Conservation (phyloP, 352 stramenopile species). For the Globisporangium megalacanthum region DNA sequence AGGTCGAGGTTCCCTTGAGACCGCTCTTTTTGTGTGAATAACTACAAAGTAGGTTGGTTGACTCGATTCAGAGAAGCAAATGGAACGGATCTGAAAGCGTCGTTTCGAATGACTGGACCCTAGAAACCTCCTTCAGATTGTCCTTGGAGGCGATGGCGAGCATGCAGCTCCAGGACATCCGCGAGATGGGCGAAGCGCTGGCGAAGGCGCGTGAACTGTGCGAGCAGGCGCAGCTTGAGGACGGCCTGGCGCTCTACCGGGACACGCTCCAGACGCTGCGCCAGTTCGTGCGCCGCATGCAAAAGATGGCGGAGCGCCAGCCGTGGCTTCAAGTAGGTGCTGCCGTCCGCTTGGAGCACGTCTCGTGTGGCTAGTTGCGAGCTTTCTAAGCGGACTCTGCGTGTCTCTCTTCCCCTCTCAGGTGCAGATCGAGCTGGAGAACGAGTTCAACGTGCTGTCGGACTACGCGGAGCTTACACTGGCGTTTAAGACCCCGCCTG, state of each 20-base stretch:
- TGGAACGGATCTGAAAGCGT: neutral
- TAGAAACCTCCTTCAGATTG: neutral
- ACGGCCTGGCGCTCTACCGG: conserved; percentile 51
- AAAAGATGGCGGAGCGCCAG: conserved; percentile 70
- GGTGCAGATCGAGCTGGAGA: conserved; percentile 82
- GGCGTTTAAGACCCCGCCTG: conserved; percentile 49
- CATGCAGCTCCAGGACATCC: conserved; percentile 61
- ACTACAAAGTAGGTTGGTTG: no score
- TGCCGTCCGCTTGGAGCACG: neutral
- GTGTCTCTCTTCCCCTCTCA: conserved; percentile 5
- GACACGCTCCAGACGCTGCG: conserved; percentile 50
- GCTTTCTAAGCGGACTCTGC: neutral
- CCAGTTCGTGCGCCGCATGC: conserved; percentile 63
- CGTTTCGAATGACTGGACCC: neutral
- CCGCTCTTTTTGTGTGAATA: no score
- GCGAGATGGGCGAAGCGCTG: conserved; percentile 61
- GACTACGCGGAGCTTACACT: conserved; percentile 77
- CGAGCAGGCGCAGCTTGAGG: conserved; percentile 57
- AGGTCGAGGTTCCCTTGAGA: no score
- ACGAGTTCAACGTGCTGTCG: conserved; percentile 67
- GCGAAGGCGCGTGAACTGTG: conserved; percentile 54
- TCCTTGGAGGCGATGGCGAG: conserved; percentile 17
- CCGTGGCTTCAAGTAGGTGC: conserved; percentile 60
- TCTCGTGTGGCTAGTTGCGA: neutral
- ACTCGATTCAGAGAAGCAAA: no score